Evolutionary conservation across 805 yeast genomes (phyloP), one percentile per base, ranked within the genome.

Genomic region (Lachancea meyersii): DNA sequence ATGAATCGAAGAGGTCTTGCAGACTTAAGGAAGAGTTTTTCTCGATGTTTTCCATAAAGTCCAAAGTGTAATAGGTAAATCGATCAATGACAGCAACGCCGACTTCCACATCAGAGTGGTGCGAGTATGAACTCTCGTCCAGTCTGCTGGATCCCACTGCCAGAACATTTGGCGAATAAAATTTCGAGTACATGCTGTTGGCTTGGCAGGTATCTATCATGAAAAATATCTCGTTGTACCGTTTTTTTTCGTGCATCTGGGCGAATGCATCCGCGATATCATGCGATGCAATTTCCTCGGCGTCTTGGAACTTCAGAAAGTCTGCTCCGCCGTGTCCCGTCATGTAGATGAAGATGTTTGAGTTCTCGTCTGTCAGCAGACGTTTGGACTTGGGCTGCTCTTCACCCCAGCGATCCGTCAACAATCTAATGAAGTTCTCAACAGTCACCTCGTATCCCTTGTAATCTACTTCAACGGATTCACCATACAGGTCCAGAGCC

Each of bases 151-250:
- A 87, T 0, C 98, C 99, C 27, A 91, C 94, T 1, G 96, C 86
- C 40, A 93, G 65, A 35, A 93, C 78, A 60, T 93, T 88, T 26
- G 98, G 97, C 8, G 96, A 83, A 60, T 87, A 88, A 58, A 91
- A 80, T 57, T 83, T 77, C 44, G 94, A 82, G 66, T 84, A 93
- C 98, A 93, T 91, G 13, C 98, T 87, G 65, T 91, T 93, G 20
- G 98, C 98, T 69, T 93, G 98, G 60, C 99, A 93, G 0, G 99
- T 93, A 63, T 93, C 99, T 50, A 93, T 84, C 97, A 93, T 93
- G 66, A 93, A 93, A 58, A 93, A 79, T 26, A 93, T 85, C 68
- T 93, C 97, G 54, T 89, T 88, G 69, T 93, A 93, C 43, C 98
- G 73, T 53, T 85, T 84, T 76, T 89, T 89, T 61, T 91, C 96